A percentile compares a stretch with the other conserved stretches of the same genome.
These are phyloP conservation scores for Colletotrichum sp. DNA, from an alignment of 2,329 filamentous ascomycete species.

Conservation along the genomic window DNA sequence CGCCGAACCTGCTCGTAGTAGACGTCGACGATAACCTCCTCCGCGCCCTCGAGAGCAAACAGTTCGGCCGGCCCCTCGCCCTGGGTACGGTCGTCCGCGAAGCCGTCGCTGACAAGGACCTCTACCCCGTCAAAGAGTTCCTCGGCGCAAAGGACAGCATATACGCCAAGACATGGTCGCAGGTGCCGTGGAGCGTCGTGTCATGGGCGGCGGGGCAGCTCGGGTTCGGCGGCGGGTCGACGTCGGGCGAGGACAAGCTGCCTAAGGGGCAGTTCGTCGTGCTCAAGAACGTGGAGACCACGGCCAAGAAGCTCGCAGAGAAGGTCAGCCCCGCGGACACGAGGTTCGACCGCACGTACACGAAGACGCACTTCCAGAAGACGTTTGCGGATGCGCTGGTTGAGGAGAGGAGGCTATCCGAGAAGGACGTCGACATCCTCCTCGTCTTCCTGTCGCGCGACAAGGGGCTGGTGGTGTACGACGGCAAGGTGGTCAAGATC, in stretches of 20 bases:
- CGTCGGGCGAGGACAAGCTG: conserved; percentile 56
- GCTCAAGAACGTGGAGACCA: conserved; percentile 65
- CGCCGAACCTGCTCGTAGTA: conserved; percentile 55
- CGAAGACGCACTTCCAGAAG: conserved; percentile 67
- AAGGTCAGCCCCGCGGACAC: conserved; percentile 38
- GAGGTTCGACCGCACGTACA: conserved; percentile 71
- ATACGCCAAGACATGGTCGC: conserved; percentile 70
- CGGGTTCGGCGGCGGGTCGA: conserved; percentile 59
- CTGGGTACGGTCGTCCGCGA: conserved; percentile 81
- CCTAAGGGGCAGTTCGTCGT: conserved; percentile 70
- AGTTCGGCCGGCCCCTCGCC: conserved; percentile 82
- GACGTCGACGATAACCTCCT: conserved; percentile 68
- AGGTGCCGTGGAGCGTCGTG: conserved; percentile 72
- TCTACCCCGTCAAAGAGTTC: conserved; percentile 77
- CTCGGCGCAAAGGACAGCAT: conserved; percentile 69
- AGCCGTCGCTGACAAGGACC: conserved; percentile 69
- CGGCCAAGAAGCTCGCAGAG: conserved; percentile 58
- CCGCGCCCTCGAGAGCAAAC: conserved; percentile 73
- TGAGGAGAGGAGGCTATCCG: conserved; percentile 56
- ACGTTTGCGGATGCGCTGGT: conserved; percentile 61
- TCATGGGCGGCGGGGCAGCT: conserved; percentile 78
- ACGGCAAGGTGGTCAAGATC: conserved; percentile 78
- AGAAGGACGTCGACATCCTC: conserved; percentile 72
- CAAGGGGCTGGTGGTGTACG: conserved; percentile 61
- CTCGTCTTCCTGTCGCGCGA: conserved; percentile 74